Conservation (phyloP, 1,284 basidiomycete genomes). For the Neotropicomus parvogracilis region DNA sequence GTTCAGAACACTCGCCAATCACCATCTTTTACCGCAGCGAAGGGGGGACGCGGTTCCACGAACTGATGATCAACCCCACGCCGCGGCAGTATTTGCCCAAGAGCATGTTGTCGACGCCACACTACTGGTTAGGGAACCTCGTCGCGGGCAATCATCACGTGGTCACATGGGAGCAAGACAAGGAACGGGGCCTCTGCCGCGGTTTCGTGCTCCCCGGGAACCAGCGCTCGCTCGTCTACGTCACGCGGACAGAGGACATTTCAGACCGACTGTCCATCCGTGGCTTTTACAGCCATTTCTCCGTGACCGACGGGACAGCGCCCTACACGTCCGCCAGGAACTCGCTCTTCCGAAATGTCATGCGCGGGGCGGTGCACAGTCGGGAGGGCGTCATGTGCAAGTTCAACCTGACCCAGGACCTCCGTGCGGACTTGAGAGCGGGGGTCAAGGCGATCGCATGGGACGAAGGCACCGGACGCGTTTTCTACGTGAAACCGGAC, state of each 20-base stretch:
- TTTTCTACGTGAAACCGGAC: constrained; percentile 35
- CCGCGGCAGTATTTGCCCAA: constrained; percentile 21
- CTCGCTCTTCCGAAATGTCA: constrained; percentile 19
- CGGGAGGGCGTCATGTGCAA: constrained; percentile 26
- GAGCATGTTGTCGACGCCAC: constrained; percentile 23
- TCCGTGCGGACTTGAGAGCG: constrained; percentile 19
- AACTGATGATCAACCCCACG: constrained; percentile 40
- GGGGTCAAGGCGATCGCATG: constrained; percentile 37
- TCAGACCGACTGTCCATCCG: constrained; percentile 33
- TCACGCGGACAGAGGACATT: constrained; percentile 35
- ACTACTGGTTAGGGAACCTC: constrained; percentile 30
- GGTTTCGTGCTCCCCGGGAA: constrained; percentile 46
- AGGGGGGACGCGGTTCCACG: constrained; percentile 33
- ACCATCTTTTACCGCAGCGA: constrained; percentile 44
- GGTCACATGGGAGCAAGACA: constrained; percentile 32
- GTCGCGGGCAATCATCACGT: constrained; percentile 27
- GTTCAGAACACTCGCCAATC: constrained; percentile 45
- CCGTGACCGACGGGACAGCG: constrained; percentile 13
- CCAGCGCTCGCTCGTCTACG: constrained; percentile 48
- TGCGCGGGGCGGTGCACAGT: constrained; percentile 14
- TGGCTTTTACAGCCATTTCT: constrained; percentile 35
- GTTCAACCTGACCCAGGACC: constrained; percentile 19
- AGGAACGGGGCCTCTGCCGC: constrained; percentile 25
- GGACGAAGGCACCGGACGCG: constrained; percentile 44
- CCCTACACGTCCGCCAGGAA: constrained; percentile 20